phyloP scores from a whole-genome alignment of 2,329 filamentous ascomycete species.

The Phyllosticta capitalensis region DNA sequence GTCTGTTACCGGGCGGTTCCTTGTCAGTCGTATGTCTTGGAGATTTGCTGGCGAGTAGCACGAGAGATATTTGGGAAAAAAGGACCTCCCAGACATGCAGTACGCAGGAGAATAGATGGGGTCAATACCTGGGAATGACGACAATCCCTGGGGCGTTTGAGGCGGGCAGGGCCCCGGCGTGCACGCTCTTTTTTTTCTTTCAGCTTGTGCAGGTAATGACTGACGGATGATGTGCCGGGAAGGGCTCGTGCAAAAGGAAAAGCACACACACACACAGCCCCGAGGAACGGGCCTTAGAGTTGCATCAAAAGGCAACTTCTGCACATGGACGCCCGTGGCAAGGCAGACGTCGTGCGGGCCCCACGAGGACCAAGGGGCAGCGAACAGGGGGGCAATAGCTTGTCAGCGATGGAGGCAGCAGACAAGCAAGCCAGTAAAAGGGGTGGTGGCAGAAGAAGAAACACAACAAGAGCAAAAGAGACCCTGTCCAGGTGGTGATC shows the following conservation, averaged over 20 bases:
- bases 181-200: background rate
- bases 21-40: slow-evolving; percentile 8
- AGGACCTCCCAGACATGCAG: slow-evolving; percentile 5
- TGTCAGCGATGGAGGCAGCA: background rate
- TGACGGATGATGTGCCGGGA: background rate
- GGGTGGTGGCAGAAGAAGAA: background rate
- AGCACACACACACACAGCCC: background rate
- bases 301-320: slow-evolving; percentile 5
- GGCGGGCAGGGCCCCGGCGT: background rate
- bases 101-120: slow-evolving; percentile 8
- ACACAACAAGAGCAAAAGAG: background rate
- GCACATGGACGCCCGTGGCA: slow-evolving; percentile 5
- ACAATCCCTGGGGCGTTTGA: slow-evolving; percentile 7
- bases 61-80: slow-evolving; percentile 9
- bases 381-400: background rate
- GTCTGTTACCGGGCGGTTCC: slow-evolving; percentile 1
- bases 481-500: slow-evolving; percentile 12
- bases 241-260: background rate
- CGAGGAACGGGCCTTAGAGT: slow-evolving; percentile 8
- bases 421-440: background rate
- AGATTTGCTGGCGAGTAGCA: slow-evolving; percentile 7
- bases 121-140: slow-evolving; percentile 8
- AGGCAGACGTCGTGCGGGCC: background rate
- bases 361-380: background rate
- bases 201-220: background rate